Evolutionary conservation across 1,284 basidiomycete genomes (phyloP).

Genomic region (Boletus semigastroideus): DNA sequence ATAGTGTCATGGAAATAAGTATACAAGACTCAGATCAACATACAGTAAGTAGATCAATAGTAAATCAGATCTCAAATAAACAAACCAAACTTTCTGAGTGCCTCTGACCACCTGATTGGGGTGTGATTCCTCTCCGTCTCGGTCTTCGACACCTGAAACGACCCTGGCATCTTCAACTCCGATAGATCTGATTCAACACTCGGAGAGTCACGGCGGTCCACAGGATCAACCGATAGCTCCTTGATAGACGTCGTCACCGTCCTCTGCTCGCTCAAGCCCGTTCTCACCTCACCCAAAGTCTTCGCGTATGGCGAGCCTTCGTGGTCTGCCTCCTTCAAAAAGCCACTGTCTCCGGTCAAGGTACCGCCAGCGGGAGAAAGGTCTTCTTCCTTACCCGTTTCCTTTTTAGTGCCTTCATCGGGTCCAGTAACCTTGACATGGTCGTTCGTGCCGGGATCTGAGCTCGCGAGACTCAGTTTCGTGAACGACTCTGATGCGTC

Average conservation of each 20-base stretch:
- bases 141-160: slow-evolving; percentile 37
- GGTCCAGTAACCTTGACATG: slow-evolving; percentile 36
- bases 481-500: slow-evolving; percentile 26
- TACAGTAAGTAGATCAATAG: slow-evolving; percentile 7
- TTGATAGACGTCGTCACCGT: neutral
- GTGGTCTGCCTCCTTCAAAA: slow-evolving; percentile 11
- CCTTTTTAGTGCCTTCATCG: slow-evolving; percentile 23
- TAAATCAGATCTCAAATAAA: slow-evolving; percentile 9
- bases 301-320: neutral
- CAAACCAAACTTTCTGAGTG: slow-evolving; percentile 26
- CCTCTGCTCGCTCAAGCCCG: neutral
- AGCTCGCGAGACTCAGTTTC: slow-evolving; percentile 29
- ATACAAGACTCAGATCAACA: neutral
- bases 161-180: slow-evolving; percentile 48
- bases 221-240: neutral
- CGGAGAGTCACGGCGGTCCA: neutral
- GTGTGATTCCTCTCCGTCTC: slow-evolving; percentile 4
- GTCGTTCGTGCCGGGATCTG: slow-evolving; percentile 26
- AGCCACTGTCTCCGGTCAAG: slow-evolving; percentile 20
- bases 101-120: slow-evolving; percentile 21
- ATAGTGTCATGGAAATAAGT: neutral
- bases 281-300: neutral
- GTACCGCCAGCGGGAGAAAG: slow-evolving; percentile 16
- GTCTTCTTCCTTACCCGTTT: slow-evolving; percentile 25
- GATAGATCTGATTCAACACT: slow-evolving; percentile 38